Evolutionary conservation across 2,329 filamentous ascomycete genomes (phyloP).

Genomic region (Trichoderma brevicompactum): DNA sequence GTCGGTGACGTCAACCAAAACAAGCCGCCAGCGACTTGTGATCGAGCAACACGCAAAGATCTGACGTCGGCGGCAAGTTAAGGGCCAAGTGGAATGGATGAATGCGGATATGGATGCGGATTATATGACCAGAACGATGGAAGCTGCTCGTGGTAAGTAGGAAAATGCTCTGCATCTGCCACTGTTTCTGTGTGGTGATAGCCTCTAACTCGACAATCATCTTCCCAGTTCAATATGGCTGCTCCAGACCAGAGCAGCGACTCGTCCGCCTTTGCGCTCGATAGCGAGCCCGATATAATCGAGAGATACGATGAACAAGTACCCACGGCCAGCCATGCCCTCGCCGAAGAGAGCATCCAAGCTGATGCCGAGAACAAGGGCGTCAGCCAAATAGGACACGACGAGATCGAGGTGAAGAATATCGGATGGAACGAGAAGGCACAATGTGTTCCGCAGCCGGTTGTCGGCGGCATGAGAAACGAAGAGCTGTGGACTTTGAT

Average conservation of each 20-base stretch:
- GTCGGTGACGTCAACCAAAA: conserved; percentile 16
- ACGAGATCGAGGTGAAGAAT: conserved; percentile 62
- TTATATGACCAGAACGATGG: neutral
- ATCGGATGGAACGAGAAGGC: conserved; percentile 71
- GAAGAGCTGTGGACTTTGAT: conserved; percentile 75
- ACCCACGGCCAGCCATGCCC: conserved; percentile 45
- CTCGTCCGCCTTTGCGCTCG: conserved; percentile 29
- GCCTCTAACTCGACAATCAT: neutral
- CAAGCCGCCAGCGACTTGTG: neutral
- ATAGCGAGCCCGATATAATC: conserved; percentile 40
- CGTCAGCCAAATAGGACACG: conserved; percentile 51
- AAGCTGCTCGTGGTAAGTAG: neutral
- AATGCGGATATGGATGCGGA: neutral
- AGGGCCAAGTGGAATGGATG: neutral
- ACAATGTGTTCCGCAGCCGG: conserved; percentile 57
- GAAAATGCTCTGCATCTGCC: neutral
- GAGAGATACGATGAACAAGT: conserved; percentile 36
- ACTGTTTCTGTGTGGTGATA: neutral
- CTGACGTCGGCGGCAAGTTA: conserved; percentile 26
- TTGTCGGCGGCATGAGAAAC: conserved; percentile 71
- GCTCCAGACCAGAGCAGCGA: conserved; percentile 14
- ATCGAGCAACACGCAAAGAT: neutral
- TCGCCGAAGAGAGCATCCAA: conserved; percentile 41
- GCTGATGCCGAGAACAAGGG: conserved; percentile 48
- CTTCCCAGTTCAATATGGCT: neutral